These are phyloP conservation scores for Colletotrichum chrysophilum DNA, from an alignment of 2,329 filamentous ascomycete genomes.

Conservation along the genomic window DNA sequence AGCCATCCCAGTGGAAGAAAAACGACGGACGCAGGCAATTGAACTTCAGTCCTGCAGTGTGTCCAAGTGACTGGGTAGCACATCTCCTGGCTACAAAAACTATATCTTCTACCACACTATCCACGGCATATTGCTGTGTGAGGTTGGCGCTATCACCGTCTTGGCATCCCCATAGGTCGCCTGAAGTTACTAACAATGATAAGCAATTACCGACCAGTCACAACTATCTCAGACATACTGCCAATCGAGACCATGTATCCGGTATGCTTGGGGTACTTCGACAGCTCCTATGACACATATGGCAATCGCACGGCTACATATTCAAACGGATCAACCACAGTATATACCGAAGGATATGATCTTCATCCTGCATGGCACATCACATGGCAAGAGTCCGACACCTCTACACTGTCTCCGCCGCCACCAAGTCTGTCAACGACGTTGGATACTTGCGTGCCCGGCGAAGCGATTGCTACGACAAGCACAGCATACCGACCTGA, in stretches of 20 bases:
- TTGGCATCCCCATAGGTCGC: background rate
- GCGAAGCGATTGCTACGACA: background rate
- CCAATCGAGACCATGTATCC: background rate
- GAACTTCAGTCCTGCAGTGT: background rate
- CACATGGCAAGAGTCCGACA: background rate
- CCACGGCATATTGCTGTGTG: background rate
- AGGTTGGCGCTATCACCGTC: background rate
- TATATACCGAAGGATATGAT: background rate
- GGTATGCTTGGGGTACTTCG: background rate
- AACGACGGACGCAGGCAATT: background rate
- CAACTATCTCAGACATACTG: background rate
- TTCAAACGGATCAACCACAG: background rate
- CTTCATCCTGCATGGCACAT: background rate
- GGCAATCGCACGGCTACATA: background rate
- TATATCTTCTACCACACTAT: background rate
- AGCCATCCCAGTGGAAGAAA: background rate
- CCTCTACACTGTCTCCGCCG: background rate
- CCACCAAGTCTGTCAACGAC: background rate
- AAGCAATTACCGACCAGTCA: background rate
- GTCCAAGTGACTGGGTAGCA: background rate
- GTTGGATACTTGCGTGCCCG: background rate
- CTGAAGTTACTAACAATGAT: background rate
- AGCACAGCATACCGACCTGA: background rate
- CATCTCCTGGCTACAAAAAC: background rate
- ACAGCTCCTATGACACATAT: rapidly evolving